Evolutionary conservation across 306 rosid species (phyloP), one percentile per base, ranked within the genome.

Genomic region (Trichosanthes truncata): DNA sequence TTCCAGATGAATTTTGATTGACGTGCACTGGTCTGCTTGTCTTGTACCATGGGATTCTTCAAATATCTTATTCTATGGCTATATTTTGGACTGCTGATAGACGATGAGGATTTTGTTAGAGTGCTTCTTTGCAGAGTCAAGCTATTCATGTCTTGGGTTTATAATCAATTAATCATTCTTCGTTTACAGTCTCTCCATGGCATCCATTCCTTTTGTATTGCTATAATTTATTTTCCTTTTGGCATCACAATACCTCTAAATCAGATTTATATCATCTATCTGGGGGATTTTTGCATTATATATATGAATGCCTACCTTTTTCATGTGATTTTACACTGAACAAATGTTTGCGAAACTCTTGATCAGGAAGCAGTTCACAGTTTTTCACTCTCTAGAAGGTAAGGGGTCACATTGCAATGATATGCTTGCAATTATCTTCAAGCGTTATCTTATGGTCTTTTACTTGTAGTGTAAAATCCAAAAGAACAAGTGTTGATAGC

Each of bases 401-500:
- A 52, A 55, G 29, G 20, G 12, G 6, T 35, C 61, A 17, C 55
- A 55, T 21, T 76, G 51, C 45, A 38, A 55, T 6, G 1, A 35
- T 53, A 23, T 21, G 3, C 49, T n/a, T 56, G 21, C 41, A 23
- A 10, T 35, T 36, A 41, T 77, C 40, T 60, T 77, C 71, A 5
- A 77, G 1, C 15, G 1, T 57, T 41, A 41, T 38, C 40, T 26
- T 25, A 33, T 59, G 57, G 66, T 56, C 38, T 15, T 77, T 59
- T 38, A 77, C 40, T 59, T 53, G 55, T 48, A 56, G 76, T 23
- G 49, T 36, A 45, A 83, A 80, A 57, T 40, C 33, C 18, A 84
- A 62, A 81, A 48, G 81, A 57, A 41, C 62, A 7, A 75, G 74
- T 11, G 12, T 60, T 3, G 65, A 62, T 20, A 17, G 48, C 46